These are phyloP conservation scores for Wickerhamomyces ciferrii DNA, from an alignment of 805 yeast genomes.

Conservation along the genomic window DNA sequence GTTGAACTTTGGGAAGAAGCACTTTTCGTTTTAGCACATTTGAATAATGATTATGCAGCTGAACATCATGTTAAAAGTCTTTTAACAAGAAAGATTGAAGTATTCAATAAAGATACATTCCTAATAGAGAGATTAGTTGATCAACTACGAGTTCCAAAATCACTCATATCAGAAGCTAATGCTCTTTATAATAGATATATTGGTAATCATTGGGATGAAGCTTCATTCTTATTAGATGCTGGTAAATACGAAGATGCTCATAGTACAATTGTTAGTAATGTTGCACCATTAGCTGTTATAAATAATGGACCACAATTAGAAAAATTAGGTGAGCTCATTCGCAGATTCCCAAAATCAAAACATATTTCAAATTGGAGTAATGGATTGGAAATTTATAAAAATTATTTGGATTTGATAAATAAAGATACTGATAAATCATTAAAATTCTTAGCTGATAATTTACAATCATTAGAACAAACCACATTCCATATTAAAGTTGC, in stretches of 20 bases:
- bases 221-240: conserved; percentile 58
- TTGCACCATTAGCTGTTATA: conserved; percentile 72
- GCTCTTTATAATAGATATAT: conserved; percentile 48
- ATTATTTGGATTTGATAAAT: conserved; percentile 35
- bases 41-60: conserved; percentile 42
- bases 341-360: conserved; percentile 37
- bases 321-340: conserved; percentile 31
- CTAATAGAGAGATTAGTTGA: conserved; percentile 31
- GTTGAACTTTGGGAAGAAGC: conserved; percentile 53
- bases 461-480: conserved; percentile 35
- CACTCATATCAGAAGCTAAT: conserved; percentile 47
- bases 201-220: conserved; percentile 54
- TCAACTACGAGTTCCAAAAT: conserved; percentile 41
- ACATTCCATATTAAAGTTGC: conserved; percentile 41
- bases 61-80: conserved; percentile 30
- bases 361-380: conserved; percentile 43
- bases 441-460: conserved; percentile 36
- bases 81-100: conserved; percentile 20
- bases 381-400: conserved; percentile 55
- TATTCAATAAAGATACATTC: conserved; percentile 8
- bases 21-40: conserved; percentile 55
- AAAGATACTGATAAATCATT: conserved; percentile 22
- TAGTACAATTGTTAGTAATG: conserved; percentile 40
- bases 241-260: conserved; percentile 61
- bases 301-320: conserved; percentile 30